phyloP scores from a whole-genome alignment of 306 rosid genomes.

The Cicer judaicum region DNA sequence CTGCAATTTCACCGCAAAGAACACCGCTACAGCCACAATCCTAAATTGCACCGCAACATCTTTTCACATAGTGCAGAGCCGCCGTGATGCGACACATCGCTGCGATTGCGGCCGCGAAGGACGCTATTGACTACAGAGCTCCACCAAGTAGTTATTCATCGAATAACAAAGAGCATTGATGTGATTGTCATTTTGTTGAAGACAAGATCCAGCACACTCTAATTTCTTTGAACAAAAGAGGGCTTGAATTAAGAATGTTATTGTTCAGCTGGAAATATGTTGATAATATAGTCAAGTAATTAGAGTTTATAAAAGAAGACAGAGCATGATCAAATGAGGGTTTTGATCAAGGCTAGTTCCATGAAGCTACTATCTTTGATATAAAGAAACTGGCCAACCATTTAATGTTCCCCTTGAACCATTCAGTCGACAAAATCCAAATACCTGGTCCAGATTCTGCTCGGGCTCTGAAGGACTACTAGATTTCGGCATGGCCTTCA shows the following conservation, averaged over 20 bases:
- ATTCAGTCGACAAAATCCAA: slow-evolving; percentile 28
- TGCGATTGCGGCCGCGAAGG: too few relatives aligned
- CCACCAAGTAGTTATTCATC: neutral
- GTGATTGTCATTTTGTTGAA: neutral
- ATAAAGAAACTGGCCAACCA: neutral
- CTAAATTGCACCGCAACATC: too few relatives aligned
- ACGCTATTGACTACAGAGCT: neutral
- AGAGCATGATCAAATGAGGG: neutral
- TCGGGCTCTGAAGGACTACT: slow-evolving; percentile 73
- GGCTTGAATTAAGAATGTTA: neutral
- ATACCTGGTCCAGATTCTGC: slow-evolving; percentile 92
- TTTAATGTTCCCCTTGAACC: too few relatives aligned
- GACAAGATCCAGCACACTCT: neutral
- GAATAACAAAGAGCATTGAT: neutral
- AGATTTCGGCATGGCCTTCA: slow-evolving; percentile 93
- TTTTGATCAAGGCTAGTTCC: slow-evolving; percentile 21
- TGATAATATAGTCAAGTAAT: neutral
- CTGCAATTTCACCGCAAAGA: too few relatives aligned
- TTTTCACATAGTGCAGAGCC: too few relatives aligned
- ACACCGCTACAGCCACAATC: too few relatives aligned
- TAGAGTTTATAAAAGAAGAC: neutral
- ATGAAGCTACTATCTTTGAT: slow-evolving; percentile 2
- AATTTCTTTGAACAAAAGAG: neutral
- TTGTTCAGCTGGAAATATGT: slow-evolving; percentile 10
- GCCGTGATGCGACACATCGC: too few relatives aligned